These are phyloP conservation scores for Pseudonitzschia multiseries DNA, from an alignment of 108 stramenopile species.

Conservation along the genomic window DNA sequence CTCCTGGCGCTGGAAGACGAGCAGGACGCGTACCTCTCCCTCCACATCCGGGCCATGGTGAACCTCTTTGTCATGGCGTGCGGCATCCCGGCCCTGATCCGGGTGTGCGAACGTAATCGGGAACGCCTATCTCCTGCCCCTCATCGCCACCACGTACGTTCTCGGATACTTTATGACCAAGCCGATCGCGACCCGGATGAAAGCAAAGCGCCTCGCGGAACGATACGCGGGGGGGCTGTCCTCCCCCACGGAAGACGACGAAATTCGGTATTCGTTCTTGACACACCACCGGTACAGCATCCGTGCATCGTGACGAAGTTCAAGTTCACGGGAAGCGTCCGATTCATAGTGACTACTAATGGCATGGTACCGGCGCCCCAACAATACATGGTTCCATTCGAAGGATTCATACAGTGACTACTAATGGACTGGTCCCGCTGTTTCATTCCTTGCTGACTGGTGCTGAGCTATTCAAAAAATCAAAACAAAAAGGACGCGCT, in stretches of 20 bases:
- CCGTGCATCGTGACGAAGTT: no score
- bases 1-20: not conserved
- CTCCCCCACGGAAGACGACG: not conserved
- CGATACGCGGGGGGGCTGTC: not conserved
- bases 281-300: no score
- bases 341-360: no score
- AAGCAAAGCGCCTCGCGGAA: not conserved
- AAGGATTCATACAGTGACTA: no score
- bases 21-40: not conserved
- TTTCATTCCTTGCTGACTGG: no score
- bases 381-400: no score
- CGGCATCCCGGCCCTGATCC: not conserved
- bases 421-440: no score
- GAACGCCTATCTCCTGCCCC: not conserved
- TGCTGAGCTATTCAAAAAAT: no score
- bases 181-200: not conserved
- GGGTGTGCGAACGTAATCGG: not conserved
- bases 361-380: no score
- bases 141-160: not conserved
- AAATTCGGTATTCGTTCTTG: no score
- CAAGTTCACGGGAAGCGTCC: no score
- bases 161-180: not conserved
- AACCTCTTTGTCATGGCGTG: conserved; percentile 3
- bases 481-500: no score
- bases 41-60: not conserved